Evolutionary conservation across 805 yeast genomes (phyloP).

Genomic region (Saccharomycopsis schoenii): DNA sequence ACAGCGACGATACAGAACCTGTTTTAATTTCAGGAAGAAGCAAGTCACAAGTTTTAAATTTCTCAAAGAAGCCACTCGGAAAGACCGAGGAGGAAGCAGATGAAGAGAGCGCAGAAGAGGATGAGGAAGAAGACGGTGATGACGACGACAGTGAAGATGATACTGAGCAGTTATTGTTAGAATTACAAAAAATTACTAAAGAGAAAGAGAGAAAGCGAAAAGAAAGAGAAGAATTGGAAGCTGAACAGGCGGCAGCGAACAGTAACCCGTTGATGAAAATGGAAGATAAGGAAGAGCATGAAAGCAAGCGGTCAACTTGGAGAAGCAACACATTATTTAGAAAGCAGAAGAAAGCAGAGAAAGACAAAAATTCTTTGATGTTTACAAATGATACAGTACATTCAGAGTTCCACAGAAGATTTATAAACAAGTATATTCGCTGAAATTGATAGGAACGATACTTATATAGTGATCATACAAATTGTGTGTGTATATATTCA

Average conservation of each 20-base stretch:
- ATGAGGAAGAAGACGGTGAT: neutral
- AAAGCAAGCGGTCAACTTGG: neutral
- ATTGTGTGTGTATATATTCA: neutral
- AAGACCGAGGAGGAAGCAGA: neutral
- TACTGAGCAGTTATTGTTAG: slow-evolving; percentile 12
- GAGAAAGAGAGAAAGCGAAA: neutral
- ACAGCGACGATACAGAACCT: neutral
- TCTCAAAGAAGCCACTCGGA: neutral
- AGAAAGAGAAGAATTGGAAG: slow-evolving; percentile 1
- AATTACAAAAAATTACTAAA: neutral
- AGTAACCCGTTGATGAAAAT: slow-evolving; percentile 13
- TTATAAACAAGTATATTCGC: slow-evolving; percentile 9
- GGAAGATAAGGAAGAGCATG: neutral
- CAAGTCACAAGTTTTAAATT: neutral
- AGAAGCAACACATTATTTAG: slow-evolving; percentile 8
- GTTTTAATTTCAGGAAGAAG: neutral
- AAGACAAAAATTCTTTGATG: neutral
- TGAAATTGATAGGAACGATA: too few species aligned
- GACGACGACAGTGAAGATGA: slow-evolving; percentile 11
- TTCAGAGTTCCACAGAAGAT: slow-evolving; percentile 12
- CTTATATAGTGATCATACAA: too few species aligned
- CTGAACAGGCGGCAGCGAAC: neutral
- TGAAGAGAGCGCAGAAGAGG: neutral
- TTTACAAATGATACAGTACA: slow-evolving; percentile 9
- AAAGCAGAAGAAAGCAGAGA: slow-evolving; percentile 2